Evolutionary conservation across 805 yeast species (phyloP), one percentile per base, ranked within the genome.

Genomic region (Zygosaccharomyces bisporus): DNA sequence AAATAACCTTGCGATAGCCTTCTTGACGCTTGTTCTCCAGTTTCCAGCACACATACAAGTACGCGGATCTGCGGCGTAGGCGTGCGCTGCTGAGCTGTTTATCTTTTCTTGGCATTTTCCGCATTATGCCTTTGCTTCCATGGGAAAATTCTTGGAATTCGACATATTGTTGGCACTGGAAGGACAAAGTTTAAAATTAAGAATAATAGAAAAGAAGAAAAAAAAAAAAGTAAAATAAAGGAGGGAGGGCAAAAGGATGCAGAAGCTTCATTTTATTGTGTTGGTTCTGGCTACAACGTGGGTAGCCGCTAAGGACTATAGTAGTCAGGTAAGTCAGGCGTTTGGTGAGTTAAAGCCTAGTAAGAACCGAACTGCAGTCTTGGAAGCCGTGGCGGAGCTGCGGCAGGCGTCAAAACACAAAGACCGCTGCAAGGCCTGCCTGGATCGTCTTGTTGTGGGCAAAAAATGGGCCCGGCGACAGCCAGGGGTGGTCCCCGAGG

Each of bases 401-500:
- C 25, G 37, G 19, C 44, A 44, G 8, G 48, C 43, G 23, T 44
- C 47, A 4, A n/a, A 18, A 8, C 32, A 43, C 12, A 43, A 44
- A n/a, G 45, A 41, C 32, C 39, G 46, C 3, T 72, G 76, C 53
- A 51, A 57, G 21, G 62, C 61, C 44, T 72, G 76, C 53, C 58
- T 62, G 39, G 43, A 60, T 4, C 57, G 70, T 38, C 54, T 72
- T 30, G 54, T 55, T 6, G 51, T 69, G 17, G 75, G 73, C 39
- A 69, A 67, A 50, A 47, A 65, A 6, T 44, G 73, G 17, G 62
- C 75, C 0, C 44, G 66, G 36, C 57, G 66, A 4, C 60, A 66
- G 43, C 75, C 77, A 2, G 70, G 69, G 9, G 54, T 75, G 34
- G 58, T 73, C 32, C 71, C 77, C 1, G 50, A 46, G 3, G 65